Evolutionary conservation across 768 basidiomycete species (phyloP), one percentile per base, ranked within the genome.

Genomic region (Tremella yokohamensis): DNA sequence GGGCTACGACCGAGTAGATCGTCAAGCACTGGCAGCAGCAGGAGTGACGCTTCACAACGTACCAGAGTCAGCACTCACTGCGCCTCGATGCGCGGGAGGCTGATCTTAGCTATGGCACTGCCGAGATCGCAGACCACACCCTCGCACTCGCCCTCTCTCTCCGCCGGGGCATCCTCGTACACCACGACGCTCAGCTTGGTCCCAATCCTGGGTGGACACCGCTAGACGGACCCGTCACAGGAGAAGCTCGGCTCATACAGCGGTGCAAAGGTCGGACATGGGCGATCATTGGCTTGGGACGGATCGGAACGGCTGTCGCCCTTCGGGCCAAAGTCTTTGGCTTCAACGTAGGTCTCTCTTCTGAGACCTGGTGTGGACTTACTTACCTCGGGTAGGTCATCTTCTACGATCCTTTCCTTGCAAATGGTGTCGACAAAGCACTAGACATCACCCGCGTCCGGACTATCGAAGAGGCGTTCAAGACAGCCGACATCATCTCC

Each of bases 401-500:
- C 16, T 50, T 50, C 49, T 50, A 50, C 49, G 49, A 50, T n/a
- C 49, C 49, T 8, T 50, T 22, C 19, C 25, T 50, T 16, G 4
- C 49, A 22, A 50, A 29, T n/a, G 49, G 49, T 9, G 20, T 29
- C 19, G 49, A 50, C 49, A 20, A 22, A n/a, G 19, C 49, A 9
- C 25, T 50, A 4, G 19, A 20, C 25, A n/a, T 50, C 9, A 50
- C 49, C 4, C 49, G 49, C 25, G 26, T 29, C 25, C 49, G 49
- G 6, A n/a, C 19, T n/a, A 20, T 50, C 26, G n/a, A n/a, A 13
- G 70, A 74, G 37, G 54, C 78, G 18, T 62, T 78, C 3, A 37
- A 51, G 1, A 42, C 54, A 13, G 48, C 61, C 22, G 77, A 79
- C 57, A 68, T 79, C 18, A 45, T 79, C 6, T 74, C 73, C 8